Percentiles rank a stretch among this genome's conserved stretches.
Evolutionary conservation across 768 basidiomycete genomes (phyloP).

Genomic region (Candolleomyces efflorescens): DNA sequence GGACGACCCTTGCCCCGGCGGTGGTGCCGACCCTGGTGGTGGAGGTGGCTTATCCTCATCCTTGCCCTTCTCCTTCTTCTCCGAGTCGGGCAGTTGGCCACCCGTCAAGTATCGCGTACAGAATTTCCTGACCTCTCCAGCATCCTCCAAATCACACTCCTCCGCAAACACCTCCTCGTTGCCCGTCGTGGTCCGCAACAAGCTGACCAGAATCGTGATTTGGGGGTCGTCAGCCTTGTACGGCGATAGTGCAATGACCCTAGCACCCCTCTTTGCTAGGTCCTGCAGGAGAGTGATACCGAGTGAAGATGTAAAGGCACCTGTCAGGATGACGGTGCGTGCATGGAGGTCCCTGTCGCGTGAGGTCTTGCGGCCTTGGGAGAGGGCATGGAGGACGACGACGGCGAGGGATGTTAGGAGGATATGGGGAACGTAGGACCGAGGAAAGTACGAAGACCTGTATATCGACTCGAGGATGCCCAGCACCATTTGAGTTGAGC

Average conservation of each 20-base stretch:
- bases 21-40: neutral
- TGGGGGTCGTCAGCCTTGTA: conserved; percentile 65
- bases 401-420: conserved; percentile 38
- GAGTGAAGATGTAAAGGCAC: conserved; percentile 18
- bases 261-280: conserved; percentile 4
- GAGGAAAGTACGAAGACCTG: conserved; percentile 42
- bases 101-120: conserved; percentile 63
- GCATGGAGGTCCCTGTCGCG: conserved; percentile 76
- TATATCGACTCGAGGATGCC: conserved; percentile 20
- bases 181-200: conserved; percentile 62
- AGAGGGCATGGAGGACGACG: conserved; percentile 51
- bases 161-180: conserved; percentile 82
- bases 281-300: neutral
- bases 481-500: conserved; percentile 22
- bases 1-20: neutral
- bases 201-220: conserved; percentile 56
- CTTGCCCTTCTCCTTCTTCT: neutral
- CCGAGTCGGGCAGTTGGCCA: conserved; percentile 16
- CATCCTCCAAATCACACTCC: conserved; percentile 65
- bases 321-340: conserved; percentile 67
- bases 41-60: neutral
- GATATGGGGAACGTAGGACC: conserved; percentile 54
- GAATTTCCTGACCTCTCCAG: conserved; percentile 65
- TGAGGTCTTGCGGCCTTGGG: conserved; percentile 66
- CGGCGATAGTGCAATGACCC: conserved; percentile 61